phyloP scores from a whole-genome alignment of 441 rosid genomes.

The Eruca vesicaria region DNA sequence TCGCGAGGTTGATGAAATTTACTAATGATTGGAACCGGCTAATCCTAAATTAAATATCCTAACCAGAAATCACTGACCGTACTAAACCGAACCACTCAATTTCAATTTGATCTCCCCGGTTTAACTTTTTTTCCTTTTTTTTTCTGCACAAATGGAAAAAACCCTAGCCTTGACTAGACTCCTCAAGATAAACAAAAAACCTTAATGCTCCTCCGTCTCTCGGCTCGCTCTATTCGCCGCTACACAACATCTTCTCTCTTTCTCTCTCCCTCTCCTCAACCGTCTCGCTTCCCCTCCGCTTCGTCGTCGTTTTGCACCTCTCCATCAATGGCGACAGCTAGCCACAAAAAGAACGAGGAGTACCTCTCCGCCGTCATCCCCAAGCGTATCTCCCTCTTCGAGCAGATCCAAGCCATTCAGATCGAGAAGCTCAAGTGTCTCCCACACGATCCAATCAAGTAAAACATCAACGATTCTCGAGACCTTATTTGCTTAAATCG shows the following conservation, averaged over 20 bases:
- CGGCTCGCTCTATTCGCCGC: slow-evolving; percentile 32
- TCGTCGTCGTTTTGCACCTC: slow-evolving; percentile 23
- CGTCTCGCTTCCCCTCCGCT: slow-evolving; percentile 1
- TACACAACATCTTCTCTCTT: not conserved
- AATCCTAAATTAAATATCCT: too few species aligned
- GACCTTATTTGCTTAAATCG: not conserved
- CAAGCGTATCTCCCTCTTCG: slow-evolving; percentile 70
- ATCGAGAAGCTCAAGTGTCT: slow-evolving; percentile 54
- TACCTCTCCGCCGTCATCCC: slow-evolving; percentile 64
- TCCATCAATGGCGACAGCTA: slow-evolving; percentile 48
- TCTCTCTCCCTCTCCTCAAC: slow-evolving; percentile 4
- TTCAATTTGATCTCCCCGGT: not conserved
- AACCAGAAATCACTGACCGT: not conserved
- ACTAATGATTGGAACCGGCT: too few species aligned
- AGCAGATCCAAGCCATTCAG: slow-evolving; percentile 65
- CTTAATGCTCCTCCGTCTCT: slow-evolving; percentile 35
- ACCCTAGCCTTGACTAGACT: slow-evolving; percentile 14
- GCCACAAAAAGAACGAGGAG: slow-evolving; percentile 55
- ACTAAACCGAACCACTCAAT: not conserved
- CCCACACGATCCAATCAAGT: slow-evolving; percentile 80
- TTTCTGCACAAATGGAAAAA: not conserved
- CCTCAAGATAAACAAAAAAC: slow-evolving; percentile 22
- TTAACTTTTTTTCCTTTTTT: not conserved
- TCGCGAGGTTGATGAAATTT: too few species aligned
- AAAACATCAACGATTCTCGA: not conserved